These are phyloP conservation scores for Rhipidocladum racemiflorum DNA, from an alignment of 176 grass and related monocot species.

Conservation along the genomic window DNA sequence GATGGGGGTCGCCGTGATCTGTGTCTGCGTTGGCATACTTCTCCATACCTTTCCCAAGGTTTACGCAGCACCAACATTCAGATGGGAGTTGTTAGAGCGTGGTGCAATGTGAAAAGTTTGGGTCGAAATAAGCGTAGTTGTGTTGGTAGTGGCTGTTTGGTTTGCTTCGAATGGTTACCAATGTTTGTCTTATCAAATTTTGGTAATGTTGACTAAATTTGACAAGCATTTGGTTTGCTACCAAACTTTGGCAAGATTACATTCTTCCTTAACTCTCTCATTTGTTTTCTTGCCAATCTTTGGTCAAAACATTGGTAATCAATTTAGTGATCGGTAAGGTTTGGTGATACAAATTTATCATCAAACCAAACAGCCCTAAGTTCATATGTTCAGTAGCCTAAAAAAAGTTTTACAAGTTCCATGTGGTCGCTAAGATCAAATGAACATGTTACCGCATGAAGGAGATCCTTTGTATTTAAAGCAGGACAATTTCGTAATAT, in stretches of 20 bases:
- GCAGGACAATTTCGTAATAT: constrained; percentile 21
- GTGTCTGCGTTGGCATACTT: constrained; percentile 78
- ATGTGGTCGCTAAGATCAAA: constrained; percentile 37
- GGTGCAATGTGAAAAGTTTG: constrained; percentile 49
- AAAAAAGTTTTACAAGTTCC: not conserved
- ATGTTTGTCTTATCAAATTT: too few relatives aligned
- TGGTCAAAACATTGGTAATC: too few relatives aligned
- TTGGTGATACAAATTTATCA: too few relatives aligned
- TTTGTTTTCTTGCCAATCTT: too few relatives aligned
- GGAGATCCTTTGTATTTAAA: constrained; percentile 34
- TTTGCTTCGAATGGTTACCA: too few relatives aligned
- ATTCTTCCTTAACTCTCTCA: too few relatives aligned
- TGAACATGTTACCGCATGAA: constrained; percentile 2
- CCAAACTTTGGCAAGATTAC: too few relatives aligned
- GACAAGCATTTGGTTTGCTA: too few relatives aligned
- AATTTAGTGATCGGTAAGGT: too few relatives aligned
- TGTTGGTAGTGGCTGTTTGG: too few relatives aligned
- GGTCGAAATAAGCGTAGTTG: constrained; percentile 29
- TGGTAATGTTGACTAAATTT: too few relatives aligned
- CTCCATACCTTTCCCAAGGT: constrained; percentile 76
- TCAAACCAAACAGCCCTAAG: too few relatives aligned
- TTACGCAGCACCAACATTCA: constrained; percentile 67
- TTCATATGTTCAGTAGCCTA: constrained; percentile 13
- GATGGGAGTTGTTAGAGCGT: constrained; percentile 82
- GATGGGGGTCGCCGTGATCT: constrained; percentile 80